These are phyloP conservation scores for Fusarium pseudocircinatum DNA, from an alignment of 2,329 filamentous ascomycete genomes.

Conservation along the genomic window DNA sequence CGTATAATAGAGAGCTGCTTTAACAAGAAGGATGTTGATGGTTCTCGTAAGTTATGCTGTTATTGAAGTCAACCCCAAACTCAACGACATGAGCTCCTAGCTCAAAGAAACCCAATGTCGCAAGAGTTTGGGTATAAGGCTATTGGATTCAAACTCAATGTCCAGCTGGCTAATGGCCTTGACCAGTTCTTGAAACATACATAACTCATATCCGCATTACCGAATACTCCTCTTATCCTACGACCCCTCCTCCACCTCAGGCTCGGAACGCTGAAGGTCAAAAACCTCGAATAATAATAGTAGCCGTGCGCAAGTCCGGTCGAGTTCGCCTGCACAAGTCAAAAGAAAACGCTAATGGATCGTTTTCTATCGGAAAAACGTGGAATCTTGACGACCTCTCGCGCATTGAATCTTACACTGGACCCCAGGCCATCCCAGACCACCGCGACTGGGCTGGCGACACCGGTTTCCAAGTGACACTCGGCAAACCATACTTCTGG, in stretches of 20 bases:
- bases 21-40: constrained; percentile 86
- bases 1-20: constrained; percentile 97
- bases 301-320: constrained; percentile 91
- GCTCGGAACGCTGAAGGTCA: constrained; percentile 76
- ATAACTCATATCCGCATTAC: constrained; percentile 95
- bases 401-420: constrained; percentile 83
- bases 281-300: constrained; percentile 90
- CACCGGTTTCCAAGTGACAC: constrained; percentile 85
- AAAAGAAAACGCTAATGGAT: constrained; percentile 91
- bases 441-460: constrained; percentile 81
- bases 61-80: constrained; percentile 19
- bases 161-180: constrained; percentile 7
- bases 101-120: background rate
- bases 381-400: constrained; percentile 95
- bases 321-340: constrained; percentile 96
- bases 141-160: background rate
- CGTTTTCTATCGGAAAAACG: constrained; percentile 97
- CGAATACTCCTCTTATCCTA: constrained; percentile 86
- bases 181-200: constrained; percentile 77
- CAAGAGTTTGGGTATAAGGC: background rate
- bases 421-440: constrained; percentile 65
- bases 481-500: constrained; percentile 98
- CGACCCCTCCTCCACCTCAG: constrained; percentile 83
- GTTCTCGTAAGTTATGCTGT: constrained; percentile 73
- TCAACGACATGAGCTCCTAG: background rate